Percentiles rank a stretch among this genome's conserved stretches.
These are phyloP conservation scores for Pichia kudriavzevii DNA, from an alignment of 1,139 yeast genomes.

Conservation along the genomic window DNA sequence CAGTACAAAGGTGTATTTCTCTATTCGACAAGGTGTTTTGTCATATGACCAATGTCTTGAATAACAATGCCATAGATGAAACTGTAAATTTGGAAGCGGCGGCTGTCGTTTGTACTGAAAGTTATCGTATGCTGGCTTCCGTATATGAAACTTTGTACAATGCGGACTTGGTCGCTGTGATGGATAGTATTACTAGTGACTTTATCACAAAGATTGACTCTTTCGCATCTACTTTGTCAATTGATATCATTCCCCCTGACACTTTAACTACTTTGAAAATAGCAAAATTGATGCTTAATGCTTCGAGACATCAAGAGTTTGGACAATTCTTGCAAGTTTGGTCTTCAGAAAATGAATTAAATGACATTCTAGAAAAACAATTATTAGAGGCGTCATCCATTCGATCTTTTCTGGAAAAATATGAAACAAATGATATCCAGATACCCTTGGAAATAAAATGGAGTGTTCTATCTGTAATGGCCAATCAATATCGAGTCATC, in stretches of 20 bases:
- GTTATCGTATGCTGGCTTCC: conserved; percentile 27
- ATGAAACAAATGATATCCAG: conserved; percentile 22
- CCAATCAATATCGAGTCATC: conserved; percentile 33
- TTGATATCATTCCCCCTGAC: conserved; percentile 18
- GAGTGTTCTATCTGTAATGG: conserved; percentile 36
- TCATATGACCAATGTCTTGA: conserved; percentile 1
- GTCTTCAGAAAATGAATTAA: conserved; percentile 10
- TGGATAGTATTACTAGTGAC: conserved; percentile 6
- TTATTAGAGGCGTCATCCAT: conserved; percentile 39
- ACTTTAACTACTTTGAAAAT: conserved; percentile 25
- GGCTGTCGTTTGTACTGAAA: conserved; percentile 21
- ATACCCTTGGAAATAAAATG: conserved; percentile 29
- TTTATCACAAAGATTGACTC: conserved; percentile 16
- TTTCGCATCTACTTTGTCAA: conserved; percentile 9
- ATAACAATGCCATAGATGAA: conserved; percentile 6
- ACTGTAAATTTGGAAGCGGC: conserved; percentile 14
- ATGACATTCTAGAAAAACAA: conserved; percentile 25
- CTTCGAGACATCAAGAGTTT: conserved; percentile 27
- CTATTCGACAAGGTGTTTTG: conserved; percentile 7
- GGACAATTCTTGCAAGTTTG: conserved; percentile 25
- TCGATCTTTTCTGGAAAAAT: conserved; percentile 37
- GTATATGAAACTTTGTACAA: conserved; percentile 24
- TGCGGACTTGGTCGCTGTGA: conserved; percentile 4
- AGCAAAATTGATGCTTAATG: conserved; percentile 27
- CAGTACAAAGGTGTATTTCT: conserved; percentile 12